Conservation (phyloP, 2,329 filamentous ascomycete species). For the Sarocladiaceae sp. region DNA sequence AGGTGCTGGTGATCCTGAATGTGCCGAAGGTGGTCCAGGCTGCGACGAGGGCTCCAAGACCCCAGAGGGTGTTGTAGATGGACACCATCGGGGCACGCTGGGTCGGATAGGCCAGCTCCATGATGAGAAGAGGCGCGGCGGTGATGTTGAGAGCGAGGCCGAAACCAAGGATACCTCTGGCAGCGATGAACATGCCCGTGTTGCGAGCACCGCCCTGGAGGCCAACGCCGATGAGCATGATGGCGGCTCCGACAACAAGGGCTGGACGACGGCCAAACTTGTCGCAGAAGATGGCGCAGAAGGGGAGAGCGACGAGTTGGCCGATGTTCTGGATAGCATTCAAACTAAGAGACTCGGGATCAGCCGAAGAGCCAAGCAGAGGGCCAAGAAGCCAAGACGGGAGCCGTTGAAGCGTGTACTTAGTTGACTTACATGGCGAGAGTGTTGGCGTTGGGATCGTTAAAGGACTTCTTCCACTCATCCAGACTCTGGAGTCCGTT, state of each 20-base stretch:
- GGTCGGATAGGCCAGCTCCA: slow-evolving; percentile 5
- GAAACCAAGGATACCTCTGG: slow-evolving; percentile 47
- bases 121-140: slow-evolving; percentile 6
- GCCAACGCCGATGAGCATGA: slow-evolving; percentile 25
- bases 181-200: slow-evolving; percentile 46
- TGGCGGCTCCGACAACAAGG: slow-evolving; percentile 23
- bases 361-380: neutral
- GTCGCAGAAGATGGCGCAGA: slow-evolving; percentile 8
- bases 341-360: neutral
- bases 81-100: slow-evolving; percentile 4
- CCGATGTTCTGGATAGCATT: slow-evolving; percentile 8
- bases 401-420: neutral
- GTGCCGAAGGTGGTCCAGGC: slow-evolving; percentile 11
- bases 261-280: slow-evolving; percentile 21
- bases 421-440: slow-evolving; percentile 12
- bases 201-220: slow-evolving; percentile 24
- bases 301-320: slow-evolving; percentile 3
- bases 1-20: slow-evolving; percentile 22
- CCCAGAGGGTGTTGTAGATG: slow-evolving; percentile 9
- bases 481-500: slow-evolving; percentile 30
- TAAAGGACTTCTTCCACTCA: slow-evolving; percentile 17
- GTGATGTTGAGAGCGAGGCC: slow-evolving; percentile 22
- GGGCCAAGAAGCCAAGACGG: neutral
- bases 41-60: slow-evolving; percentile 5
- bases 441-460: slow-evolving; percentile 20